Conservation (phyloP, 2,329 filamentous ascomycete species). For the Sphaerulina musiva region DNA sequence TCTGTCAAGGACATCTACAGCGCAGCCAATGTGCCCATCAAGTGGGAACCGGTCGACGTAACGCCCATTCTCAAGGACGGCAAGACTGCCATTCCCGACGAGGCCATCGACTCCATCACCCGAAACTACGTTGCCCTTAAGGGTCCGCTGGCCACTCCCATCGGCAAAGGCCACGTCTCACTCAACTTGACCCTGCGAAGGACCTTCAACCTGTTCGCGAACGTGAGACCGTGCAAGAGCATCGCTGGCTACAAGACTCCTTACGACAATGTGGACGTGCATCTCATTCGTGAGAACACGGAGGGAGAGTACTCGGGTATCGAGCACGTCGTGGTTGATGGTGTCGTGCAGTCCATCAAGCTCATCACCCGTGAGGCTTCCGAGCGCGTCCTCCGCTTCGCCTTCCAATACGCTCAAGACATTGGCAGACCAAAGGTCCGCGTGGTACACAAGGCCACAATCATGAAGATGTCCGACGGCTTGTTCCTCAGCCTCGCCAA, state of each 20-base stretch:
- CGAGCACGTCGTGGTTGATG: constrained; percentile 95
- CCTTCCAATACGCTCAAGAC: constrained; percentile 94
- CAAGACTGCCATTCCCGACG: constrained; percentile 89
- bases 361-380: constrained; percentile 93
- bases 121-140: constrained; percentile 97
- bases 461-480: constrained; percentile 99
- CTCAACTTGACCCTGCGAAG: constrained; percentile 97
- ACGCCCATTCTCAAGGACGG: constrained; percentile 89
- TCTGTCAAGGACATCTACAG: constrained; percentile 98
- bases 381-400: constrained; percentile 92
- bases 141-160: constrained; percentile 93
- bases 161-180: constrained; percentile 98
- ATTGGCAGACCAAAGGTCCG: constrained; percentile 95
- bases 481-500: constrained; percentile 87
- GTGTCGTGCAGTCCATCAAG: constrained; percentile 99
- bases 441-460: constrained; percentile 98
- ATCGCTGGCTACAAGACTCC: constrained; percentile 97
- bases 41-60: constrained; percentile 96
- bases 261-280: constrained; percentile 93
- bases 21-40: constrained; percentile 90
- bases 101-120: constrained; percentile 85
- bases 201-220: constrained; percentile 99
- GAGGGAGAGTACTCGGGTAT: constrained; percentile 99
- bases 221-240: constrained; percentile 94
- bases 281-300: constrained; percentile 98